Conservation (phyloP, 208 protist species). For the Leishmania mexicana region DNA sequence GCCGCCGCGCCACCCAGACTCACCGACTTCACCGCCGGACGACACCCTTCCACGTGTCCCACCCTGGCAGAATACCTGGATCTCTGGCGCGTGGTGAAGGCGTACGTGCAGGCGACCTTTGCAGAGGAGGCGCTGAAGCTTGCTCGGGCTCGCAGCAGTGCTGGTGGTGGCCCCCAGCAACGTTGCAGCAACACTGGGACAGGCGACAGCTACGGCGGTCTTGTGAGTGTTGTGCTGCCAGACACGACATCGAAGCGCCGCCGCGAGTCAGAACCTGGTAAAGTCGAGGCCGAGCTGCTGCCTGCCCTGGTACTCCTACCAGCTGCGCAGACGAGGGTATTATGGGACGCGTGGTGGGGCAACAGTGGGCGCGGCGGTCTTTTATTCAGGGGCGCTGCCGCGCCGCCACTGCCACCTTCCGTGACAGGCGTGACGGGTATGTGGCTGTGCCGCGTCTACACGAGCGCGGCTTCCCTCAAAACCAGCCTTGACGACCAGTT, state of each 20-base stretch:
- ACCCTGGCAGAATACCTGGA: conserved; percentile 29
- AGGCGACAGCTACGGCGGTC: conserved; percentile 8
- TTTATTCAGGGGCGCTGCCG: background rate
- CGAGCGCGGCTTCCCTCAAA: conserved; percentile 9
- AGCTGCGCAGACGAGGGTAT: conserved; percentile 8
- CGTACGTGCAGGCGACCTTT: conserved; percentile 27
- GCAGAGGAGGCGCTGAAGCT: conserved; percentile 15
- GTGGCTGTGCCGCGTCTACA: conserved; percentile 23
- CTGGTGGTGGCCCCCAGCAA: background rate
- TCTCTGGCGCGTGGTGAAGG: conserved; percentile 31
- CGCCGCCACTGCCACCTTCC: conserved; percentile 1
- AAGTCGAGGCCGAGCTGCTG: conserved; percentile 31
- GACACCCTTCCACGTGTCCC: conserved; percentile 2
- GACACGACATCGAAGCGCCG: background rate
- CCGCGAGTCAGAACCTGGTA: background rate
- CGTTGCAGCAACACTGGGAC: background rate
- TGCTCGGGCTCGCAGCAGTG: background rate
- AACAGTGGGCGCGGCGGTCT: background rate
- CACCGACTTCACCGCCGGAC: conserved; percentile 22
- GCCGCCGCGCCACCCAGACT: conserved; percentile 9
- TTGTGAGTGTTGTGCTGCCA: conserved; percentile 24
- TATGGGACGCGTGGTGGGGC: conserved; percentile 32
- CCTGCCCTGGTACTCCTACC: conserved; percentile 20
- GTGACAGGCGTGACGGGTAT: conserved; percentile 19
- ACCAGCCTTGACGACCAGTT: conserved; percentile 23